phyloP scores from a whole-genome alignment of 345 rosid genomes.

The Viola odorata region DNA sequence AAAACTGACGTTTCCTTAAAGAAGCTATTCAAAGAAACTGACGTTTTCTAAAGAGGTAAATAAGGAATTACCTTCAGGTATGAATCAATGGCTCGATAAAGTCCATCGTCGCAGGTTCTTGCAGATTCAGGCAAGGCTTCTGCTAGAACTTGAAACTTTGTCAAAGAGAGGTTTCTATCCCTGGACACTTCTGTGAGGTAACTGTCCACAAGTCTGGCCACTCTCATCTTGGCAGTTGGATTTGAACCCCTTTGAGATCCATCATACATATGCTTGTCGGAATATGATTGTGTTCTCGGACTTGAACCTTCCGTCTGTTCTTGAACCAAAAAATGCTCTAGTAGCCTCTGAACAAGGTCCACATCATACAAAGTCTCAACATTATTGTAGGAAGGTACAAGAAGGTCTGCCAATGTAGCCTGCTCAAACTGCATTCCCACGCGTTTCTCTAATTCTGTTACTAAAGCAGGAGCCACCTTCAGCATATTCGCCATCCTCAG shows the following conservation, averaged over 20 bases:
- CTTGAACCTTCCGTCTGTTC: slow-evolving; percentile 83
- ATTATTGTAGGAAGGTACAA: slow-evolving; percentile 63
- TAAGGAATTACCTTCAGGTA: slow-evolving; percentile 44
- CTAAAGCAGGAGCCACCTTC: slow-evolving; percentile 85
- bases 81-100: slow-evolving; percentile 92
- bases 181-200: slow-evolving; percentile 96
- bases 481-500: slow-evolving; percentile 75
- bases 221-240: slow-evolving; percentile 82
- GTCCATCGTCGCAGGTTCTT: slow-evolving; percentile 95
- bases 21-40: no score
- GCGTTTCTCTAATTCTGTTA: slow-evolving; percentile 84
- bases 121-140: slow-evolving; percentile 97
- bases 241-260: slow-evolving; percentile 36
- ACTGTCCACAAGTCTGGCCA: slow-evolving; percentile 96
- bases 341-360: slow-evolving; percentile 84
- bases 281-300: slow-evolving; percentile 54
- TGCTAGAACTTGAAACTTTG: slow-evolving; percentile 89
- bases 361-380: slow-evolving; percentile 74
- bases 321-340: slow-evolving; percentile 92
- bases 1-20: no score
- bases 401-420: slow-evolving; percentile 77
- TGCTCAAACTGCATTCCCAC: slow-evolving; percentile 98
- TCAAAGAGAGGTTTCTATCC: slow-evolving; percentile 75
- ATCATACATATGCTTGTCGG: slow-evolving; percentile 55
- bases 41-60: background rate